Conservation (phyloP, 2,329 filamentous ascomycete genomes). For the Microsporum ferrugineum region DNA sequence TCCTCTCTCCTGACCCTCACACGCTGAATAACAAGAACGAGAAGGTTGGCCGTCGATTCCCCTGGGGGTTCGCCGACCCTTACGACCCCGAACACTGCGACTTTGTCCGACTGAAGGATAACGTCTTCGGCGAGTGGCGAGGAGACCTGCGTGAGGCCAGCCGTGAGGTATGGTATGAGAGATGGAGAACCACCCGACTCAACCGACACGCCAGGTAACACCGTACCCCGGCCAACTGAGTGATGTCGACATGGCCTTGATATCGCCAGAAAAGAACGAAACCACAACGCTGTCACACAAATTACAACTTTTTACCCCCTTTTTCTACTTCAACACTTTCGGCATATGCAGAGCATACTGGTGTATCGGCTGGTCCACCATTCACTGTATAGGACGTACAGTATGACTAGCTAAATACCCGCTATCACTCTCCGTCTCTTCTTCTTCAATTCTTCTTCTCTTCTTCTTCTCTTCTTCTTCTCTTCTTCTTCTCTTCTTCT, state of each 20-base stretch:
- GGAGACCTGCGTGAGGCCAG: constrained; percentile 81
- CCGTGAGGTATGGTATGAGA: constrained; percentile 87
- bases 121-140: constrained; percentile 89
- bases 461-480: not conserved
- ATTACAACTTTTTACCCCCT: not conserved
- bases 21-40: constrained; percentile 42
- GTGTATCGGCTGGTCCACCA: not conserved
- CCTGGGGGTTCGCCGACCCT: constrained; percentile 94
- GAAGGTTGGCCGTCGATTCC: constrained; percentile 70
- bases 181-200: constrained; percentile 61
- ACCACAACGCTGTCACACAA: not conserved
- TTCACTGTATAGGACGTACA: not conserved
- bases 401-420: not conserved
- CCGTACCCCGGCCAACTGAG: not conserved
- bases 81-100: constrained; percentile 88
- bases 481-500: not conserved
- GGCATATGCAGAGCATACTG: not conserved
- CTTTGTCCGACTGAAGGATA: constrained; percentile 79
- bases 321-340: not conserved
- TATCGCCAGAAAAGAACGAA: not conserved
- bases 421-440: not conserved
- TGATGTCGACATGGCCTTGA: not conserved
- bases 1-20: constrained; percentile 88
- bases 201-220: constrained; percentile 17
- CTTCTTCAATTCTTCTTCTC: not conserved